phyloP scores from a whole-genome alignment of 225 moss, liverwort and hornwort species.

The Takakia lepidozioides region DNA sequence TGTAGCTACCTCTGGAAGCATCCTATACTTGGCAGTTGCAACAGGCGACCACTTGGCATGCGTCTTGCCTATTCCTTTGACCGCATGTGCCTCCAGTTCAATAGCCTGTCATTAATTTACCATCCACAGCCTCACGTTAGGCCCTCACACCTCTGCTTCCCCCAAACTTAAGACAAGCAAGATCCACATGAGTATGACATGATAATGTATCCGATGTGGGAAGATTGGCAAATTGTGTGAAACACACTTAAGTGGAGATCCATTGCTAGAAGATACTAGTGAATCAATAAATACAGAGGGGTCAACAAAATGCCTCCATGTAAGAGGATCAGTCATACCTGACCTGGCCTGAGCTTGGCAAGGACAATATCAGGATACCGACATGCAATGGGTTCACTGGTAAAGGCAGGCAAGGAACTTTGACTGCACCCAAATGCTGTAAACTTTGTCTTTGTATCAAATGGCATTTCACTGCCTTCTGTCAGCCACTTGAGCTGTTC shows the following conservation, averaged over 20 bases:
- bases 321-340: constrained; percentile 36
- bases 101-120: constrained; percentile 50
- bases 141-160: constrained; percentile 1
- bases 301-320: too few species aligned
- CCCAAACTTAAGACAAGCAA: neutral
- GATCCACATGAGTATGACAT: too few species aligned
- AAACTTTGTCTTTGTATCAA: constrained; percentile 75
- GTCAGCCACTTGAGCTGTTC: constrained; percentile 83
- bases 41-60: constrained; percentile 99
- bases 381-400: constrained; percentile 49
- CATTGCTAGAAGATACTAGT: too few species aligned
- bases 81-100: constrained; percentile 93
- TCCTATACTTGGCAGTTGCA: constrained; percentile 93
- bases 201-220: too few species aligned
- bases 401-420: constrained; percentile 45
- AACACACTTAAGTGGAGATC: too few species aligned
- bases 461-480: constrained; percentile 97
- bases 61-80: constrained; percentile 90
- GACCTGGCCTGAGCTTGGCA: constrained; percentile 95
- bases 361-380: constrained; percentile 83
- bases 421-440: constrained; percentile 79
- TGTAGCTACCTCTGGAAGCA: constrained; percentile 99
- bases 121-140: neutral
- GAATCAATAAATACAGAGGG: too few species aligned
- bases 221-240: too few species aligned